Evolutionary conservation across 495 filamentous ascomycete species (phyloP).

Genomic region (Penicillium manginii): DNA sequence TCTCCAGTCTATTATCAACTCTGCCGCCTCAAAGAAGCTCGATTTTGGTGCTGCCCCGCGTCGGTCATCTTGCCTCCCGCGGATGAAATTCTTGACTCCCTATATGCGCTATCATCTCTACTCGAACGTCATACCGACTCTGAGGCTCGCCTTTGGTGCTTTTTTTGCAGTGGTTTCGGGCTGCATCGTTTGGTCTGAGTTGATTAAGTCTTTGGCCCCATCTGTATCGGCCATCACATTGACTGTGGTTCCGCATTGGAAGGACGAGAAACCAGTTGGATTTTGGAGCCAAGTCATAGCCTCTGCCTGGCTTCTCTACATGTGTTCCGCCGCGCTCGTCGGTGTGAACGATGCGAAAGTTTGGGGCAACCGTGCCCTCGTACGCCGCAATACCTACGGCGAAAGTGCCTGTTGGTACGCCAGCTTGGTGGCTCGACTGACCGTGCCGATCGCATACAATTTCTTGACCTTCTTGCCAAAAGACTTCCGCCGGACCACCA

Average conservation of each 20-base stretch:
- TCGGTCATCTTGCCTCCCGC: constrained; percentile 56
- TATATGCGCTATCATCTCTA: constrained; percentile 82
- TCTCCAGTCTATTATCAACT: constrained; percentile 83
- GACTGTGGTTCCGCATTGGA: constrained; percentile 79
- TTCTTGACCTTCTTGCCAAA: constrained; percentile 85
- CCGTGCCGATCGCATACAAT: constrained; percentile 91
- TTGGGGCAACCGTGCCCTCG: constrained; percentile 91
- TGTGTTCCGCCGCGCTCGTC: constrained; percentile 82
- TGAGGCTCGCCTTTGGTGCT: constrained; percentile 61
- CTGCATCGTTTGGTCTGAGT: constrained; percentile 88
- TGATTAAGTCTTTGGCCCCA: constrained; percentile 76
- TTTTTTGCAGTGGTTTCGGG: constrained; percentile 74
- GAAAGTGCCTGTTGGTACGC: constrained; percentile 96
- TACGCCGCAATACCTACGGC: constrained; percentile 84
- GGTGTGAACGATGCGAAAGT: constrained; percentile 88
- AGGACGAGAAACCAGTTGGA: constrained; percentile 69
- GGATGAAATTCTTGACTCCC: constrained; percentile 69
- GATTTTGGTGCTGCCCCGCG: constrained; percentile 68
- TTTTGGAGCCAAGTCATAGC: constrained; percentile 84
- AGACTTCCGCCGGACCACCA: constrained; percentile 66
- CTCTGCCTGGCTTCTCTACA: constrained; percentile 89
- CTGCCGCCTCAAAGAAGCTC: constrained; percentile 76
- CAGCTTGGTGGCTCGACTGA: constrained; percentile 84
- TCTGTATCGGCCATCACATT: constrained; percentile 80
- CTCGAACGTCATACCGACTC: constrained; percentile 66